Conservation (phyloP, 495 filamentous ascomycete species). For the Tetracladium setigerum region DNA sequence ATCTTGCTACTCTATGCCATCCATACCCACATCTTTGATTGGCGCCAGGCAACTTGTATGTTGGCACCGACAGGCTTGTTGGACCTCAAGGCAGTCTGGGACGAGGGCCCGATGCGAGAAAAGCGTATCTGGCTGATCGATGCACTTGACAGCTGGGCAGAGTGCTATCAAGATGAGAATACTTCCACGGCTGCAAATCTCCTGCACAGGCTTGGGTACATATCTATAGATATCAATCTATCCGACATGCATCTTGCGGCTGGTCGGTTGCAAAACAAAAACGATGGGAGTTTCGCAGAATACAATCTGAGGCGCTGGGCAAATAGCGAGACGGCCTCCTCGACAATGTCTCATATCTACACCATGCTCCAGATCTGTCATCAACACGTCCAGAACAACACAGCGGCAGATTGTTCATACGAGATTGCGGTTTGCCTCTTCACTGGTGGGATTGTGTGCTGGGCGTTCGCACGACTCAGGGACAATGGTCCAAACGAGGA, state of each 20-base stretch:
- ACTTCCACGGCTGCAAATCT: constrained; percentile 6
- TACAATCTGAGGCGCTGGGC: constrained; percentile 19
- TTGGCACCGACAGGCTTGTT: constrained; percentile 15
- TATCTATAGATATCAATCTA: constrained; percentile 13
- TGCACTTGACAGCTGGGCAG: constrained; percentile 11
- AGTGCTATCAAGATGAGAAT: constrained; percentile 8
- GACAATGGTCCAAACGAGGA: not conserved
- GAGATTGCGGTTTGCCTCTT: constrained; percentile 23
- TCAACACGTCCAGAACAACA: constrained; percentile 12
- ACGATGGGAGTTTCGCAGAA: constrained; percentile 12
- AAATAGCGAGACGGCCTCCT: constrained; percentile 11
- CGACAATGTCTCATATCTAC: constrained; percentile 15
- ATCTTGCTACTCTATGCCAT: constrained; percentile 22
- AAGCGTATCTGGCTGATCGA: constrained; percentile 9
- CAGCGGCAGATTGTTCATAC: constrained; percentile 15
- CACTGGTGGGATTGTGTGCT: constrained; percentile 21
- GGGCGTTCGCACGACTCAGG: constrained; percentile 14
- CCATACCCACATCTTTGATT: constrained; percentile 25
- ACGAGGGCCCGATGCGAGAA: not conserved
- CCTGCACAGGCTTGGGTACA: constrained; percentile 10
- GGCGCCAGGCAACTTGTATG: constrained; percentile 21
- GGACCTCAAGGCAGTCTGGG: constrained; percentile 5
- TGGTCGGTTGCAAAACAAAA: constrained; percentile 8
- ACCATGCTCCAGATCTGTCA: constrained; percentile 18
- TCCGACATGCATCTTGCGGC: constrained; percentile 19